phyloP scores from a whole-genome alignment of 208 protist genomes.

The Acanthamoeba sp. region DNA sequence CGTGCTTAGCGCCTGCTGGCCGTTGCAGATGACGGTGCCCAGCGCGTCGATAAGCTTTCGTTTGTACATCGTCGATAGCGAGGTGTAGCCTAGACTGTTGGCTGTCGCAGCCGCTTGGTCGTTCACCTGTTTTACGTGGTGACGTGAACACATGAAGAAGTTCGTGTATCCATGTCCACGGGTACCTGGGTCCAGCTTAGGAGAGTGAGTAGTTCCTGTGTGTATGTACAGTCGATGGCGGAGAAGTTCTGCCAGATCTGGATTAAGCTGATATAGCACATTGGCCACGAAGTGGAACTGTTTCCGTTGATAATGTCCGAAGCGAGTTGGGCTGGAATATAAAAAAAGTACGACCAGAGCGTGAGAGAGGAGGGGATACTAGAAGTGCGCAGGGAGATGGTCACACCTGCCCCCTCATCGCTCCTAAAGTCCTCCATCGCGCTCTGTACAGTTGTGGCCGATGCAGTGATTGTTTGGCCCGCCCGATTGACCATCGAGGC shows the following conservation, averaged over 20 bases:
- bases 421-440: conserved; percentile 16
- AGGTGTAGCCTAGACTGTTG: not conserved
- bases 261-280: conserved; percentile 5
- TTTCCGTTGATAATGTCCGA: conserved; percentile 18
- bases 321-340: not conserved
- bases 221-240: not conserved
- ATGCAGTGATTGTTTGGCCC: not conserved
- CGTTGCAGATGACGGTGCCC: conserved; percentile 43
- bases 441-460: conserved; percentile 19
- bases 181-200: conserved; percentile 5
- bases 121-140: conserved; percentile 63
- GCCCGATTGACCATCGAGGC: conserved; percentile 24
- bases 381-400: too few species aligned
- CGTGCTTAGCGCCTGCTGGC: not conserved
- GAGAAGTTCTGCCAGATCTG: not conserved
- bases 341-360: not conserved
- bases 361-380: too few species aligned
- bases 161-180: not conserved
- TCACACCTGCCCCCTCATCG: not conserved
- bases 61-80: conserved; percentile 1
- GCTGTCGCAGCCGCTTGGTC: conserved; percentile 15
- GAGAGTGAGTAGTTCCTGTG: not conserved
- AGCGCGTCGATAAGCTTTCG: conserved; percentile 11
- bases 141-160: not conserved
- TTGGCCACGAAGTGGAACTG: not conserved